phyloP scores from a whole-genome alignment of 495 filamentous ascomycete species.

The Cryomyces minteri region DNA sequence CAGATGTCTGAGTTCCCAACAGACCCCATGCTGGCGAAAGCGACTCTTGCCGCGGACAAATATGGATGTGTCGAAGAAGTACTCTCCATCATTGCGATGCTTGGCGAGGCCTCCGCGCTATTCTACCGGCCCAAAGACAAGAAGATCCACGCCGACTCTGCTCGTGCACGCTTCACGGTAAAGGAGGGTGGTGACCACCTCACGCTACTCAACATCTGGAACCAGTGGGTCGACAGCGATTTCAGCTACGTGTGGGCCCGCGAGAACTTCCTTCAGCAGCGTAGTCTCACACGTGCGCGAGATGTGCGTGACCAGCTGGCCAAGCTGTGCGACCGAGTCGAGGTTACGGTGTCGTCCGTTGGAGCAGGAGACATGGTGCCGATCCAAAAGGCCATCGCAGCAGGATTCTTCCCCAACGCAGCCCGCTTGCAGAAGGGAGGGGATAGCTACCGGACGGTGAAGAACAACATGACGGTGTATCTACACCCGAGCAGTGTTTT shows the following conservation, averaged over 20 bases:
- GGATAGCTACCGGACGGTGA: slow-evolving; percentile 85
- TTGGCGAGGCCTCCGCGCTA: slow-evolving; percentile 70
- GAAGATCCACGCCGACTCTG: slow-evolving; percentile 87
- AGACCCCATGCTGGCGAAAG: slow-evolving; percentile 82
- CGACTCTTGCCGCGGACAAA: slow-evolving; percentile 75
- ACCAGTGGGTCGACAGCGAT: slow-evolving; percentile 89
- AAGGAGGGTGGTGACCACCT: slow-evolving; percentile 87
- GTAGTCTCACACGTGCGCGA: slow-evolving; percentile 65
- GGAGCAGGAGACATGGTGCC: slow-evolving; percentile 53
- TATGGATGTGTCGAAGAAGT: slow-evolving; percentile 90
- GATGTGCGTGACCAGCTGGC: slow-evolving; percentile 88
- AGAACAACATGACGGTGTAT: slow-evolving; percentile 78
- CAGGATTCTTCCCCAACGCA: slow-evolving; percentile 91
- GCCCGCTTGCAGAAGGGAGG: slow-evolving; percentile 71
- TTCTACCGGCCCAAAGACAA: slow-evolving; percentile 98
- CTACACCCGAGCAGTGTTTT: slow-evolving; percentile 75
- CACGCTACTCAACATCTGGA: slow-evolving; percentile 88
- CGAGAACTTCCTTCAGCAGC: slow-evolving; percentile 89
- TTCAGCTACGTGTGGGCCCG: slow-evolving; percentile 77
- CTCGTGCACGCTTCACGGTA: slow-evolving; percentile 78
- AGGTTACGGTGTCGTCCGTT: slow-evolving; percentile 52
- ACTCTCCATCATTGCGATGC: slow-evolving; percentile 85
- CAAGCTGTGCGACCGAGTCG: slow-evolving; percentile 88
- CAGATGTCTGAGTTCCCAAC: slow-evolving; percentile 97
- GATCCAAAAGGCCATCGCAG: slow-evolving; percentile 72